Base-by-base conservation (phyloP, 2,329 filamentous ascomycete species). In the Aspergillus hortae region DNA sequence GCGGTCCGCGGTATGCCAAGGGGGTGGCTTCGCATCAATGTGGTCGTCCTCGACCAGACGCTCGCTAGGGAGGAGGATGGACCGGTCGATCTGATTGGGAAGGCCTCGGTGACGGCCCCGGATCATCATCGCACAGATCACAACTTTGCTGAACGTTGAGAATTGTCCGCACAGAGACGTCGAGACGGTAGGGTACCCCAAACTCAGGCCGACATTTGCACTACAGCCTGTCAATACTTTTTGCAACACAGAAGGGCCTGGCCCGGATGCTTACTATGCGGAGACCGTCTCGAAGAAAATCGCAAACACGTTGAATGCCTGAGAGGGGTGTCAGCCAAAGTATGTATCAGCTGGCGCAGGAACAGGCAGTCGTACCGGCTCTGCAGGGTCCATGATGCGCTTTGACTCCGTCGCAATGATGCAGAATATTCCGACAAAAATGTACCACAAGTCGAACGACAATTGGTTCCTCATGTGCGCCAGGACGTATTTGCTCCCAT, bases 361-460 rank as follows among this genome's bases (percentile, higher is more conserved):
- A 14, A 41, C 25, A n/a, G 15, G 15, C 23, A 15, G 38, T 53
- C 60, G 51, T 44, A 68, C 67, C 12, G 66, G 61, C 45, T 65
- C 57, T 4, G 49, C 41, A 10, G 51, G 57, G 52, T 66, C 53
- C 49, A 60, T 61, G 36, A 71, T 67, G 21, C 60, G 57, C 14
- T 56, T 56, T 1, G 63, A 56, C 65, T 87, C 84, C 47, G 85
- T 80, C 35, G 80, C 74, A 51, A 76, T 77, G 52, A 87, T 82
- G 23, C 81, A 63, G 55, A 86, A 77, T 23, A 84, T 74, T 5
- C 82, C 80, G 1, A 85, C 65, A 11, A 82, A 79, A 15, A 87
- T 78, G 68, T 79, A 83, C 84, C 84, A 87, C 23, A 87, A 69
- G 61, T 87, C 85, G 64, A 87, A 83, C 11, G 80, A 78, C 1